Conservation (phyloP, 306 rosid genomes). For the Rosa chinensis region DNA sequence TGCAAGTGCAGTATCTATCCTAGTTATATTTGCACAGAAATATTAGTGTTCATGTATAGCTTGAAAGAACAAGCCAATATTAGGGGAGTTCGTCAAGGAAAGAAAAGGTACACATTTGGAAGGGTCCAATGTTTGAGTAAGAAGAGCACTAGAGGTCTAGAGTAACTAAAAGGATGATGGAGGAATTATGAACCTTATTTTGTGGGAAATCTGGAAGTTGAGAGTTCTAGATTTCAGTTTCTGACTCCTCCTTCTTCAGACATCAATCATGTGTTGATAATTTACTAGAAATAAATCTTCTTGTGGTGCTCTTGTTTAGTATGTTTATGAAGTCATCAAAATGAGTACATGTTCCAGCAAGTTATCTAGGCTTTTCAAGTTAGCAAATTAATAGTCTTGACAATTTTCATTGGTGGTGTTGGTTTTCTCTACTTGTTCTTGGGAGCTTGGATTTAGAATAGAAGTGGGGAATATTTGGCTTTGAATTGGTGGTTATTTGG, state of each 20-base stretch:
- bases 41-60: too few relatives aligned
- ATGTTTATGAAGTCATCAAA: conserved; percentile 41
- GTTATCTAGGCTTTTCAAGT: too few relatives aligned
- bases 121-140: neutral
- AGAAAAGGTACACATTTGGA: too few relatives aligned
- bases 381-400: conserved; percentile 41
- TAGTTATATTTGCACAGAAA: too few relatives aligned
- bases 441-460: conserved; percentile 63
- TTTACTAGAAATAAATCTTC: conserved; percentile 47
- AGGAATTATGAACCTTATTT: conserved; percentile 45
- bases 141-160: neutral
- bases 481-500: conserved; percentile 51
- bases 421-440: conserved; percentile 52
- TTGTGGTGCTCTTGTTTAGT: conserved; percentile 45
- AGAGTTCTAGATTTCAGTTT: conserved; percentile 30
- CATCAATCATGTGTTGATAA: conserved; percentile 44
- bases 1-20: too few relatives aligned
- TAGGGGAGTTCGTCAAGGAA: too few relatives aligned
- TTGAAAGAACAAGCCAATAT: too few relatives aligned
- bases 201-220: conserved; percentile 51
- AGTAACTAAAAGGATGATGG: conserved; percentile 29
- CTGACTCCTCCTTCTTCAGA: conserved; percentile 54
- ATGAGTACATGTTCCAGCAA: conserved; percentile 15
- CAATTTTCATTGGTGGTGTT: conserved; percentile 49
- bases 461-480: conserved; percentile 60